phyloP scores from a whole-genome alignment of 306 rosid genomes.

The Vachellia collinsii region DNA sequence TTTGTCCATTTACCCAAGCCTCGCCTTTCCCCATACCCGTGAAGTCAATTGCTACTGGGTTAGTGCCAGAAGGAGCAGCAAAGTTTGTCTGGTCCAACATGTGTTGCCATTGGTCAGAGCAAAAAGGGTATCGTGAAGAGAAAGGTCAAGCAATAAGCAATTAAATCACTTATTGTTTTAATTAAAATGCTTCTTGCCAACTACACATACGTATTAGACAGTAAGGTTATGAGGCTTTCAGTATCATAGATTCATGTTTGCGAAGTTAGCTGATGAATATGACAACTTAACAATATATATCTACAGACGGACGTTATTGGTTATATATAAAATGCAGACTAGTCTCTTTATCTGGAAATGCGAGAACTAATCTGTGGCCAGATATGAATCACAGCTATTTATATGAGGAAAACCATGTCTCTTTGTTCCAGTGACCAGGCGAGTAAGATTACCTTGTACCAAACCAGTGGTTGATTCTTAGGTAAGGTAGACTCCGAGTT shows the following conservation, averaged over 20 bases:
- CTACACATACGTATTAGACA: background rate
- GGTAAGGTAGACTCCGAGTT: slow-evolving; percentile 65
- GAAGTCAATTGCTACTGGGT: slow-evolving; percentile 89
- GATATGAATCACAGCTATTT: background rate
- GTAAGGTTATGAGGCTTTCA: background rate
- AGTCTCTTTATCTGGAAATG: background rate
- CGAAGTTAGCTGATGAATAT: background rate
- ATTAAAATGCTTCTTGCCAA: background rate
- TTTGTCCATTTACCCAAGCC: slow-evolving; percentile 97
- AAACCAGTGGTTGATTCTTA: slow-evolving; percentile 75
- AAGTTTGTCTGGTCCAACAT: slow-evolving; percentile 65
- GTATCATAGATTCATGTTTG: background rate
- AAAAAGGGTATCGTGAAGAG: background rate
- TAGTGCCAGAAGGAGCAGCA: slow-evolving; percentile 64
- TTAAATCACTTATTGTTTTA: too few species aligned
- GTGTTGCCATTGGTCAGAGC: slow-evolving; percentile 36
- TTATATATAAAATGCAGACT: background rate
- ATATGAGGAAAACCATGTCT: background rate
- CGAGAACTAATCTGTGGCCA: background rate
- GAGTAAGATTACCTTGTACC: slow-evolving; percentile 85
- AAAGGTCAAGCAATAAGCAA: background rate
- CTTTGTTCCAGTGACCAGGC: background rate
- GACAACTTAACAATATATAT: slow-evolving; percentile 1
- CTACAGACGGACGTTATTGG: background rate
- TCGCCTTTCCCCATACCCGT: slow-evolving; percentile 93